Conservation (phyloP, 768 basidiomycete species). For the Saitozyma sp. region DNA sequence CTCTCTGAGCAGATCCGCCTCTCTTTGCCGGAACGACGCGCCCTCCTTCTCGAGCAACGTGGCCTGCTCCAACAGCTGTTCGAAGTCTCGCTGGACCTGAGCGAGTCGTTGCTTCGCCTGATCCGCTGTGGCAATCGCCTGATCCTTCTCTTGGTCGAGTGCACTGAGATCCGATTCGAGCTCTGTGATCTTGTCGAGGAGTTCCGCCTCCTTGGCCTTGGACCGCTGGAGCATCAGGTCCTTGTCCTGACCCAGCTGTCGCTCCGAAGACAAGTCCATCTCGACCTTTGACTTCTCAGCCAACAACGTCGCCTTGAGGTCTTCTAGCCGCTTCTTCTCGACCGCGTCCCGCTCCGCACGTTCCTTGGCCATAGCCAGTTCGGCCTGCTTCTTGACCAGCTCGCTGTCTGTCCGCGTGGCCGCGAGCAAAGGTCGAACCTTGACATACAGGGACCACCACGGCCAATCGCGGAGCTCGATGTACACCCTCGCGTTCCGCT, state of each 20-base stretch:
- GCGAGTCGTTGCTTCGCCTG: conserved; percentile 25
- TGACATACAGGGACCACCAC: conserved; percentile 98
- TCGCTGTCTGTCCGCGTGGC: conserved; percentile 92
- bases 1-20: conserved; percentile 65
- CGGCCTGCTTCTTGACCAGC: conserved; percentile 71
- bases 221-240: conserved; percentile 76
- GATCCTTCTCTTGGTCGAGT: conserved; percentile 80
- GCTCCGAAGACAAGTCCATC: conserved; percentile 77
- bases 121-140: conserved; percentile 63
- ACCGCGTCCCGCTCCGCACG: conserved; percentile 81
- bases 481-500: conserved; percentile 89
- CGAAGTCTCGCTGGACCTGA: conserved; percentile 26
- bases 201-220: conserved; percentile 77
- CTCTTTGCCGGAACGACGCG: conserved; percentile 65
- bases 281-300: conserved; percentile 79
- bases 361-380: conserved; percentile 75
- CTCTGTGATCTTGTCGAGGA: conserved; percentile 79
- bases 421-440: conserved; percentile 88
- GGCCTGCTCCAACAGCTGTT: conserved; percentile 70
- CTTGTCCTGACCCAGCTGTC: conserved; percentile 75
- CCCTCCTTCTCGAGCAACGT: conserved; percentile 77
- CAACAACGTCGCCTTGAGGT: conserved; percentile 77
- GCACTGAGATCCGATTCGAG: conserved; percentile 80
- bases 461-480: conserved; percentile 91
- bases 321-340: conserved; percentile 76